A percentile compares a stretch with the other conserved stretches of the same genome.
These are phyloP conservation scores for Priceomyces fermenticarens DNA, from an alignment of 805 yeast genomes.

Conservation along the genomic window DNA sequence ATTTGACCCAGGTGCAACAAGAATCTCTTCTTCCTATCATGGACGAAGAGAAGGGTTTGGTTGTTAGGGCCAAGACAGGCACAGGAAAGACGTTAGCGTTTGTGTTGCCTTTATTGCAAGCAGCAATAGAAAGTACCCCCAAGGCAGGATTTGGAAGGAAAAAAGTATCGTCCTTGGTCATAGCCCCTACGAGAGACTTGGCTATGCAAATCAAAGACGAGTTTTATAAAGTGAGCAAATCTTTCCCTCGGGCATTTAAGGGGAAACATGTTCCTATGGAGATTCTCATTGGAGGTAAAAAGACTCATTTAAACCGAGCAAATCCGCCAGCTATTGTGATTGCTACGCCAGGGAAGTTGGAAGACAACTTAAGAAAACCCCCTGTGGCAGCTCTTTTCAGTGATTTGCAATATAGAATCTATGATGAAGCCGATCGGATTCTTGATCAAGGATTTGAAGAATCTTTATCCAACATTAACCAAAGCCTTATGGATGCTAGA, in stretches of 20 bases:
- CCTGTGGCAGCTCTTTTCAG: conserved; percentile 45
- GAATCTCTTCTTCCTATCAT: conserved; percentile 58
- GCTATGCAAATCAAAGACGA: conserved; percentile 79
- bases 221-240: conserved; percentile 41
- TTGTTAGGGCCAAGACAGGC: conserved; percentile 91
- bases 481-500: conserved; percentile 38
- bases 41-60: conserved; percentile 56
- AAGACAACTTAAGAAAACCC: conserved; percentile 54
- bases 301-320: conserved; percentile 26
- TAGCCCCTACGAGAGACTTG: conserved; percentile 89
- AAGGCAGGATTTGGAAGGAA: conserved; percentile 37
- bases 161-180: conserved; percentile 49
- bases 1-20: conserved; percentile 69
- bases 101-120: conserved; percentile 74
- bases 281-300: conserved; percentile 67
- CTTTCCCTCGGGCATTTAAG: conserved; percentile 14
- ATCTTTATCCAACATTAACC: conserved; percentile 58
- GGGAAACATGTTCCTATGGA: conserved; percentile 32
- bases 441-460: conserved; percentile 77
- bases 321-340: conserved; percentile 62
- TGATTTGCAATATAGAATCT: conserved; percentile 59
- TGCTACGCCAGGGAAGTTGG: conserved; percentile 87
- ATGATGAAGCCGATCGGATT: conserved; percentile 91
- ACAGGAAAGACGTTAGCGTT: conserved; percentile 93
- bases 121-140: conserved; percentile 23